Conservation (phyloP, 23 red algal genomes). For the Gracilaria caudata region DNA sequence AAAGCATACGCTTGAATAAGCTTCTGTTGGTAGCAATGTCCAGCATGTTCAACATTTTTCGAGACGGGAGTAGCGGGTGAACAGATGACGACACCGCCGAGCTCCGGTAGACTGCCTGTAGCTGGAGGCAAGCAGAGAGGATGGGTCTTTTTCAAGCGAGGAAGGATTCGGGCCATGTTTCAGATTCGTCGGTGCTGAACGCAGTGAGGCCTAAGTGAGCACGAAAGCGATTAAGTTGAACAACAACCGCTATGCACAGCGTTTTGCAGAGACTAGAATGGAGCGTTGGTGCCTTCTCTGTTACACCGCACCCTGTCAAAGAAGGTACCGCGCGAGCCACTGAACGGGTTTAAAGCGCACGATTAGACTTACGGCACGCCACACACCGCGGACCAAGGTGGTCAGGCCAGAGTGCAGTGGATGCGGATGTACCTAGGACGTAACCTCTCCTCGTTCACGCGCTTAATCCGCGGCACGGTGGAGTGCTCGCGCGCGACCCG, state of each 20-base stretch:
- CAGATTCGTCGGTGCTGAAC: background rate
- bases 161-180: constrained; percentile 18
- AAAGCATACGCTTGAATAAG: constrained; percentile 35
- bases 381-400: background rate
- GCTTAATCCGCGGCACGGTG: background rate
- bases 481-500: background rate
- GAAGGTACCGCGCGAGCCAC: background rate
- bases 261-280: background rate
- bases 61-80: constrained; percentile 39
- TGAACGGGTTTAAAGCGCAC: background rate
- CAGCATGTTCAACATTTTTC: constrained; percentile 76
- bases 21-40: constrained; percentile 67
- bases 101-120: constrained; percentile 64
- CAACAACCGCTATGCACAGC: background rate
- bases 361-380: too few species aligned
- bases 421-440: background rate
- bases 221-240: background rate
- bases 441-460: background rate
- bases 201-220: background rate
- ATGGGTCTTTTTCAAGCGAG: background rate
- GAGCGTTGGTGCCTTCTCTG: background rate
- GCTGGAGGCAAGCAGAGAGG: constrained; percentile 61
- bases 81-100: constrained; percentile 56
- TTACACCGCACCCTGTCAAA: background rate
- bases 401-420: background rate